These are phyloP conservation scores for Scheffersomyces coipomensis DNA, from an alignment of 805 yeast species.

Conservation along the genomic window DNA sequence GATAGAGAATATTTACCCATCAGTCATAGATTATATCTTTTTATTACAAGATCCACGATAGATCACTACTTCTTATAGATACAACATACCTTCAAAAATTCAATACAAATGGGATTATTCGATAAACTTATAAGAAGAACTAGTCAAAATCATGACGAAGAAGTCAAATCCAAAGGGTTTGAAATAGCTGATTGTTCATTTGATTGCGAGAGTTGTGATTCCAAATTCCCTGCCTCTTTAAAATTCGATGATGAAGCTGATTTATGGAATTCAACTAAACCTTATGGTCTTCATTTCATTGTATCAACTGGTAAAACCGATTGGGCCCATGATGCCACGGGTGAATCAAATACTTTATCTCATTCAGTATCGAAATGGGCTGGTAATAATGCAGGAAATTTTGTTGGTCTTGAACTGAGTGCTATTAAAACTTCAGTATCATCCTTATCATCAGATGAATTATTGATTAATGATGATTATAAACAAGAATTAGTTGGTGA, in stretches of 20 bases:
- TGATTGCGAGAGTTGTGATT: slow-evolving; percentile 54
- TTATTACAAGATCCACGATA: too few species aligned
- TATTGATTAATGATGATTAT: slow-evolving; percentile 40
- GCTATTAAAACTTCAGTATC: slow-evolving; percentile 52
- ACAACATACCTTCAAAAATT: not conserved
- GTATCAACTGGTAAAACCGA: slow-evolving; percentile 83
- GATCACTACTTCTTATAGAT: too few species aligned
- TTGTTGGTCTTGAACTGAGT: slow-evolving; percentile 17
- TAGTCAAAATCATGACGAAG: slow-evolving; percentile 23
- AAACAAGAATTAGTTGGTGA: slow-evolving; percentile 49
- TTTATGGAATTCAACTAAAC: slow-evolving; percentile 70
- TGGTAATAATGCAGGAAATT: slow-evolving; percentile 12
- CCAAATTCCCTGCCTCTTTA: slow-evolving; percentile 52
- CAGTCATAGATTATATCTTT: too few species aligned
- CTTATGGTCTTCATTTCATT: slow-evolving; percentile 68
- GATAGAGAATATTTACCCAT: too few species aligned
- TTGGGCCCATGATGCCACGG: slow-evolving; percentile 78
- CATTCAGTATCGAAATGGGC: slow-evolving; percentile 40
- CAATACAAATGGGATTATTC: slow-evolving; percentile 1
- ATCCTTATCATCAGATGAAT: slow-evolving; percentile 48
- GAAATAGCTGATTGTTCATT: slow-evolving; percentile 47
- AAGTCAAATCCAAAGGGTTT: slow-evolving; percentile 13
- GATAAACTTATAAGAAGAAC: not conserved
- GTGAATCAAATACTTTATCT: slow-evolving; percentile 43
- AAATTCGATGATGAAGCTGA: slow-evolving; percentile 39